Evolutionary conservation across 75 land plant genomes (phyloP), one percentile per base, ranked within the genome.

Genomic region (Sequoiadendron giganteum): DNA sequence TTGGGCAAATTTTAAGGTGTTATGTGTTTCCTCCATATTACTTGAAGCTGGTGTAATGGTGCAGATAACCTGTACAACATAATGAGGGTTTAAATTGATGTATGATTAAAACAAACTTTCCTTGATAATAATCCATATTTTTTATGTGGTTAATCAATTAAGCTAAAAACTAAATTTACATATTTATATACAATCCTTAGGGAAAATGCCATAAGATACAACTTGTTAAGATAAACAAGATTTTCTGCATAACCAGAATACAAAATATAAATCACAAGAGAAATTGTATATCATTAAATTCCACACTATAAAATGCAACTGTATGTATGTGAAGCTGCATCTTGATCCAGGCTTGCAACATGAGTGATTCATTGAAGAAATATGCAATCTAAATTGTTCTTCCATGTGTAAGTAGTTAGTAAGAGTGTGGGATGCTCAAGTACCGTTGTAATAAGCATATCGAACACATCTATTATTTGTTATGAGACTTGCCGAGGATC

Each of bases 1-100:
- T 81, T 97, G 98, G 5, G 98, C 98, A 96, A 97, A 97, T 88
- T 97, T 97, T 86, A 97, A 86, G 87, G 99, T 97, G 90, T 96
- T 97, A 82, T 97, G 98, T 86, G 99, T 97, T 92, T 97, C 99
- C 85, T 97, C 99, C 42, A 92, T 87, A 89, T 92, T 96, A 89
- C 99, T 97, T 91, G 98, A 96, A 84, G 98, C 96, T 82, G 99
- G 99, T 55, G 98, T 96, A 32, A 97, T 89, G n/a, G 98, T 97
- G 88, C 99, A 97, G 54, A 97, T 97, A 15, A 97, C 93, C 99
- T 96, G 94, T 39, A 90, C 15, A 61, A 6, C 36, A 48, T 49
- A 19, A 85, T 2, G 32, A 45, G 32, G 40, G 52, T 45, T 82
- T 82, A 42, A n/a, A n/a, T 82, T 11, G 30, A 3, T 82, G 32